These are phyloP conservation scores for Blastobotrys malaysiensis DNA, from an alignment of 1,139 yeast genomes.

Conservation along the genomic window DNA sequence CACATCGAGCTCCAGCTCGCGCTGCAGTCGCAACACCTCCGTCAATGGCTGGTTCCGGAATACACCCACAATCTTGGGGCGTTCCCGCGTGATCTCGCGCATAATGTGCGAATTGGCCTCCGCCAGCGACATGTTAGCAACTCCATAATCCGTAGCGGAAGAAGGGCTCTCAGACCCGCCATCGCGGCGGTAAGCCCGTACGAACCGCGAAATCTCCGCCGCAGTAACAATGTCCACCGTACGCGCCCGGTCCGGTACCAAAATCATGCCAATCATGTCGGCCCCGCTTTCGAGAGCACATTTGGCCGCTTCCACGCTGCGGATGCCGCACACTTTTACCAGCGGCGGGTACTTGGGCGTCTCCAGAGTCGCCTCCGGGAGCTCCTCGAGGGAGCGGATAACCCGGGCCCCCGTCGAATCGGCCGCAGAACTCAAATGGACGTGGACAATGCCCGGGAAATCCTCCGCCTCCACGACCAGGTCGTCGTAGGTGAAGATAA, in stretches of 20 bases:
- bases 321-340: constrained; percentile 82
- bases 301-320: constrained; percentile 56
- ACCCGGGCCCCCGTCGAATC: not conserved
- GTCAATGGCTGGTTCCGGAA: constrained; percentile 74
- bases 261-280: constrained; percentile 71
- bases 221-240: constrained; percentile 60
- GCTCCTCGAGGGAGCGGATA: constrained; percentile 1
- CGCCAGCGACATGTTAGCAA: constrained; percentile 16
- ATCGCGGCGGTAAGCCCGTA: constrained; percentile 17
- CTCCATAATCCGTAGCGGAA: not conserved
- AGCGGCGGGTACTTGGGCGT: constrained; percentile 23
- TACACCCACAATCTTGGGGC: constrained; percentile 84
- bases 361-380: constrained; percentile 3
- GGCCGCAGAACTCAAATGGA: not conserved
- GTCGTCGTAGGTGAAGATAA: constrained; percentile 8
- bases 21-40: constrained; percentile 48
- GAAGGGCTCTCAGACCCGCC: not conserved
- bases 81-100: constrained; percentile 32
- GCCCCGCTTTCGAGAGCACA: constrained; percentile 69
- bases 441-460: constrained; percentile 1
- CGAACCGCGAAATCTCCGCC: constrained; percentile 41
- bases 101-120: constrained; percentile 21
- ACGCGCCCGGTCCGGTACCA: constrained; percentile 77
- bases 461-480: not conserved
- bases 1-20: constrained; percentile 55